Percentiles rank a stretch among this genome's conserved stretches.
Evolutionary conservation across 495 filamentous ascomycete genomes (phyloP).

Genomic region (Neurospora cerealis): DNA sequence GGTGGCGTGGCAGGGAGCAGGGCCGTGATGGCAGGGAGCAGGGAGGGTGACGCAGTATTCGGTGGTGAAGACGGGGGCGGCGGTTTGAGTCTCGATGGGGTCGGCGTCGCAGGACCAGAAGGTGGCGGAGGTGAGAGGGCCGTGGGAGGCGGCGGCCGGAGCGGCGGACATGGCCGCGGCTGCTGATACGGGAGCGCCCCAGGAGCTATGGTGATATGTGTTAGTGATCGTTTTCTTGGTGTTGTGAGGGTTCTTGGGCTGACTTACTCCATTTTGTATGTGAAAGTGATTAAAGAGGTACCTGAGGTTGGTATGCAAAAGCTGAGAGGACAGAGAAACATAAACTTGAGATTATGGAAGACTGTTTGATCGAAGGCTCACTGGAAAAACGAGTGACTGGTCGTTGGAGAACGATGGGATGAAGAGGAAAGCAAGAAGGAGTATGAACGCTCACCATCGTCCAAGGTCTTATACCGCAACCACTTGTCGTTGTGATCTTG

Average conservation of each 20-base stretch:
- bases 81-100: constrained; percentile 11
- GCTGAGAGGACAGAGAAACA: background rate
- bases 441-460: background rate
- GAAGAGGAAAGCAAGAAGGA: background rate
- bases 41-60: constrained; percentile 31
- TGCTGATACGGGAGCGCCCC: background rate
- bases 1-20: constrained; percentile 22
- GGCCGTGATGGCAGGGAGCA: constrained; percentile 31
- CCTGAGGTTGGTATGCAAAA: background rate
- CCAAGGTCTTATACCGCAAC: background rate
- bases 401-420: background rate
- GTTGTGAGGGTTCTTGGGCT: background rate
- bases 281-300: background rate
- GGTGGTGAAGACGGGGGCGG: constrained; percentile 22
- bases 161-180: background rate
- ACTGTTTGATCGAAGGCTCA: background rate
- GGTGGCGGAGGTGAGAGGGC: constrained; percentile 2
- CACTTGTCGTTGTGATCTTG: background rate
- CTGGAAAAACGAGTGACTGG: background rate
- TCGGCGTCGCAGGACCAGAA: constrained; percentile 9
- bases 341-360: background rate
- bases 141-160: background rate
- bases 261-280: constrained; percentile 4
- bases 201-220: background rate
- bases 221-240: background rate